These are phyloP conservation scores for Zoysia pacifica DNA, from an alignment of 176 grass and related monocot species.

Conservation along the genomic window DNA sequence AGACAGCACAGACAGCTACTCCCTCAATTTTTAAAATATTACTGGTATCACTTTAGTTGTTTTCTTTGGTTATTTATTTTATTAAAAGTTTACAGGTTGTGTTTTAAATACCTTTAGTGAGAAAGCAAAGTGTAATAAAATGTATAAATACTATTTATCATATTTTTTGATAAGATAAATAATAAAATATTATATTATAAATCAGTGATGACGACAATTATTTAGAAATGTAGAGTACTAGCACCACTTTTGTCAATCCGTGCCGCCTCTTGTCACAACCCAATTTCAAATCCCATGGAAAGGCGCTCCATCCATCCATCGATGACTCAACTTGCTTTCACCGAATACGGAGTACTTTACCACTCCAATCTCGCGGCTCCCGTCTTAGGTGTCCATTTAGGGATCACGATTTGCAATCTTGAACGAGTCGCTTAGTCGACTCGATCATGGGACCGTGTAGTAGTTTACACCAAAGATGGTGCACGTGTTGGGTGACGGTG, in stretches of 20 bases:
- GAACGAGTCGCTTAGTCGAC: not conserved
- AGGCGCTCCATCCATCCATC: not conserved
- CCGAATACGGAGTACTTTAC: not conserved
- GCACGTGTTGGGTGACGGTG: constrained; percentile 8
- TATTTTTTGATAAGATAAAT: no score
- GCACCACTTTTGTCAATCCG: no score
- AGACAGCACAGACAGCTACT: constrained; percentile 22
- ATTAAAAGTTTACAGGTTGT: no score
- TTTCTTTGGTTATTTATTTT: no score
- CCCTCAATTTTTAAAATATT: no score
- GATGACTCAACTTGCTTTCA: constrained; percentile 1
- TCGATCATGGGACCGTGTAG: not conserved
- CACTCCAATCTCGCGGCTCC: not conserved
- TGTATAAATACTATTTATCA: no score
- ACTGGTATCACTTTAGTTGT: no score
- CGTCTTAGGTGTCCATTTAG: constrained; percentile 24
- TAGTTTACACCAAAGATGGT: not conserved
- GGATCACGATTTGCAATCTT: constrained; percentile 2
- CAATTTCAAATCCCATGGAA: constrained; percentile 33
- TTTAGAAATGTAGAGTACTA: no score
- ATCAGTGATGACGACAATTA: no score
- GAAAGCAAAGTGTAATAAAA: no score
- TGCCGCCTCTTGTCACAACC: constrained; percentile 16
- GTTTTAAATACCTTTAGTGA: no score
- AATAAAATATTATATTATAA: no score